Conservation (phyloP, 176 grass and related monocot species). For the Saccharum spontaneum region DNA sequence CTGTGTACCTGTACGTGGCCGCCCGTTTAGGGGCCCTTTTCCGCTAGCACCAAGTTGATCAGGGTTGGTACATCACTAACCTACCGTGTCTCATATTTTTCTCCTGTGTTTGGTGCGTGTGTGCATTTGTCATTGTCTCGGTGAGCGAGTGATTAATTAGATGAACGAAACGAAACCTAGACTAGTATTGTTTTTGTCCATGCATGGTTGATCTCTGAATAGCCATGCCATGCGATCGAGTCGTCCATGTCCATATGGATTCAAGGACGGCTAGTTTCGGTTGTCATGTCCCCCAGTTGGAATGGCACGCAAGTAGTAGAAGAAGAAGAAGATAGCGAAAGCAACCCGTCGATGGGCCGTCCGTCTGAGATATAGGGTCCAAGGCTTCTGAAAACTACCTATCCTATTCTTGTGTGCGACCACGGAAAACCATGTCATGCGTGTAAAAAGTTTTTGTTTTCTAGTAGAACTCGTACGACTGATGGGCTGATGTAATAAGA, state of each 20-base stretch:
- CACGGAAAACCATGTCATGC: not conserved
- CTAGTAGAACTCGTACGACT: not conserved
- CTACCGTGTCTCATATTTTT: not conserved
- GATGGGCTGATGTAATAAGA: not conserved
- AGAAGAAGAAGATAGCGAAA: not conserved
- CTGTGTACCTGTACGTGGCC: not conserved
- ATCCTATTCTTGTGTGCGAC: not conserved
- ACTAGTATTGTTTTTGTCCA: constrained; percentile 29
- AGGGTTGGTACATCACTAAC: constrained; percentile 1
- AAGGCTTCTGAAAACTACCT: not conserved
- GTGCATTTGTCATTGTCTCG: constrained; percentile 7
- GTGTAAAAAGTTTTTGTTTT: too few species aligned
- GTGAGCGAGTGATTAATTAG: not conserved
- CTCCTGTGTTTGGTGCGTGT: not conserved
- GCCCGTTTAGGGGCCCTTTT: not conserved
- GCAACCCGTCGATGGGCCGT: not conserved
- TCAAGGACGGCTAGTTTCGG: constrained; percentile 15
- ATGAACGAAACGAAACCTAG: constrained; percentile 14
- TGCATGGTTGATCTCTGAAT: not conserved
- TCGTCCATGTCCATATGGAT: not conserved
- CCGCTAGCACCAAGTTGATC: not conserved
- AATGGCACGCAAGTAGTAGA: not conserved
- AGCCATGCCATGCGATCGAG: not conserved
- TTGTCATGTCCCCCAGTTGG: constrained; percentile 16
- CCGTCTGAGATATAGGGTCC: not conserved